phyloP scores from a whole-genome alignment of 305 asterid genomes.

The Fraxinus xanthoxyloides region DNA sequence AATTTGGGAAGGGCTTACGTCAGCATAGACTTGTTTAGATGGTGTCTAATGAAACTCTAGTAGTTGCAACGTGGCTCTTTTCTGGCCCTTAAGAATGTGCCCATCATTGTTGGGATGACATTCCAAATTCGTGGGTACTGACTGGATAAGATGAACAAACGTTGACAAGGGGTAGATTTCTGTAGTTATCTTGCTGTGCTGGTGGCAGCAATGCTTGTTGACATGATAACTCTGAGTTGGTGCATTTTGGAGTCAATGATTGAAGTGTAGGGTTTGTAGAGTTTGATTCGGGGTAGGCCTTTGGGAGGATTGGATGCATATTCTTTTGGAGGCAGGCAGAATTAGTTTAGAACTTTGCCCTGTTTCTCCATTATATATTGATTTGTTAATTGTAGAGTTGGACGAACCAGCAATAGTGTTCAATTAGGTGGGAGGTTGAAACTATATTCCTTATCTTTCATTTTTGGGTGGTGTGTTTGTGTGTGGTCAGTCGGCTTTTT shows the following conservation, averaged over 20 bases:
- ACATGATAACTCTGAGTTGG: constrained; percentile 15
- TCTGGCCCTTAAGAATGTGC: neutral
- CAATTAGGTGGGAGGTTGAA: constrained; percentile 35
- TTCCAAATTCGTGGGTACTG: constrained; percentile 12
- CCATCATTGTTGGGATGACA: constrained; percentile 6
- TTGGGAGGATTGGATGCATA: constrained; percentile 46
- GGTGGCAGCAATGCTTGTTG: constrained; percentile 18
- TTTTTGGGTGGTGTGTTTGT: constrained; percentile 28
- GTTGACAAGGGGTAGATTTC: constrained; percentile 16
- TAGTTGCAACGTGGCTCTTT: constrained; percentile 17
- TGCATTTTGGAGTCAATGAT: constrained; percentile 25
- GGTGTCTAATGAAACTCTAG: constrained; percentile 19
- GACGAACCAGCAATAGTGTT: constrained; percentile 41
- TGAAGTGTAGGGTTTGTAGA: constrained; percentile 36
- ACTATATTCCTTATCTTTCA: constrained; percentile 21
- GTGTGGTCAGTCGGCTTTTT: constrained; percentile 30
- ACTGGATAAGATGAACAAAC: constrained; percentile 15
- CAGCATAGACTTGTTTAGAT: constrained; percentile 80
- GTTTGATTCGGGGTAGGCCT: constrained; percentile 32
- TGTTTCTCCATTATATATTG: constrained; percentile 53
- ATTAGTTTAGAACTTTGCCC: constrained; percentile 29
- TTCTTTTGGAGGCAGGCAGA: constrained; percentile 75
- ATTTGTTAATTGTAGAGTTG: constrained; percentile 54
- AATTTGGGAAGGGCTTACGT: constrained; percentile 89
- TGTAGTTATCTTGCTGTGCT: constrained; percentile 23